Evolutionary conservation across 2,329 filamentous ascomycete species (phyloP).

Genomic region (Stemphylium lycopersici): DNA sequence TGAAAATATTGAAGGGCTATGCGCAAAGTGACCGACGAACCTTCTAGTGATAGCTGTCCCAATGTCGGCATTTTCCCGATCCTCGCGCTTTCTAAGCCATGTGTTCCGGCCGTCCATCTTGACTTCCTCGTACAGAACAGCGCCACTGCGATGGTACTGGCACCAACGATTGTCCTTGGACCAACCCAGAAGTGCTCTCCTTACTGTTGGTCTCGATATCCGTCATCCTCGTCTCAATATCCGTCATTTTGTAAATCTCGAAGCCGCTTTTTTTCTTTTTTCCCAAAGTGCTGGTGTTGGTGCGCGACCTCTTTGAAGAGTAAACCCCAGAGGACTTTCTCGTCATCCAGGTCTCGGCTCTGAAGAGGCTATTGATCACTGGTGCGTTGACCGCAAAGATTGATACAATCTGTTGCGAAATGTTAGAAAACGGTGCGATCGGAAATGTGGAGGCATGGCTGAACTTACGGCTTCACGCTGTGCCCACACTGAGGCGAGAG

Average conservation of each 20-base stretch:
- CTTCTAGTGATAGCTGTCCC: too few relatives aligned
- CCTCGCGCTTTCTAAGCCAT: not conserved
- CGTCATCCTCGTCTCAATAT: not conserved
- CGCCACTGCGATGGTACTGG: not conserved
- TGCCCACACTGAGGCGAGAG: slow-evolving; percentile 8
- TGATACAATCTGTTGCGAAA: not conserved
- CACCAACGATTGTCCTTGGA: not conserved
- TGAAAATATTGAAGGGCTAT: too few relatives aligned
- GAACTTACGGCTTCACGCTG: slow-evolving; percentile 5
- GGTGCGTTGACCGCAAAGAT: slow-evolving; percentile 8
- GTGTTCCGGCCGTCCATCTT: not conserved
- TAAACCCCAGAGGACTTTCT: not conserved
- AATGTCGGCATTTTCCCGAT: not conserved
- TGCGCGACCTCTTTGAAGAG: not conserved
- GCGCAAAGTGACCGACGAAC: too few relatives aligned
- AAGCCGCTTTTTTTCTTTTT: slow-evolving; percentile 3
- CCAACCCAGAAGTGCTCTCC: not conserved
- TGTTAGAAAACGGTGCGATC: not conserved
- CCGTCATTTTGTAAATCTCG: slow-evolving; percentile 1
- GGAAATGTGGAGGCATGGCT: not conserved
- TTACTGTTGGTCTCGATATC: not conserved
- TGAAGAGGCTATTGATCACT: slow-evolving; percentile 6
- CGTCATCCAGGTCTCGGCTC: slow-evolving; percentile 1
- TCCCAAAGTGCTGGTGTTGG: not conserved
- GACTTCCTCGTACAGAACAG: not conserved